Evolutionary conservation across 306 rosid genomes (phyloP), one percentile per base, ranked within the genome.

Genomic region (Sindora glabra): DNA sequence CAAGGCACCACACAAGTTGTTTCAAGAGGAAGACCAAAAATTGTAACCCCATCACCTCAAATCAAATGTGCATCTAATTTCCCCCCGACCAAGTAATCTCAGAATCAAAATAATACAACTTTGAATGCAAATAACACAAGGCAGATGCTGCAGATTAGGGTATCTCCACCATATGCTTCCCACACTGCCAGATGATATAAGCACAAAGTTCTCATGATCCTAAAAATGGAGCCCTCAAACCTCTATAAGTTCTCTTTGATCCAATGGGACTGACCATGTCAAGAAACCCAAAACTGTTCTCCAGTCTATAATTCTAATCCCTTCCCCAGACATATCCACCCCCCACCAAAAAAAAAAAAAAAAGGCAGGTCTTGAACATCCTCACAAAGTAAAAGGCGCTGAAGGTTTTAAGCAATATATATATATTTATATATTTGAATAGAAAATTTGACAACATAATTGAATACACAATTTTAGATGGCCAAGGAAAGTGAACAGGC

Each of bases 401-500:
- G 40, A 40, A 58, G 4, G 9, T 22, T 25, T 40, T 49, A 14
- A 25, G 50, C 38, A 58, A 41, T 40, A n/a, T n/a, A n/a, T n/a
- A n/a, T n/a, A n/a, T n/a, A n/a, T n/a, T n/a, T n/a, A n/a, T n/a
- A n/a, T n/a, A n/a, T n/a, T n/a, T n/a, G n/a, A n/a, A n/a, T n/a
- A n/a, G n/a, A n/a, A n/a, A n/a, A n/a, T n/a, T n/a, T n/a, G 34
- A 29, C 34, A 29, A 29, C 3, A 27, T 3, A 27, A 22, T 24
- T 55, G 11, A 27, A 50, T 50, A 38, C 39, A 69, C 13, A 22
- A 52, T 24, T 40, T n/a, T 30, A 30, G 40, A 52, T 46, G 39
- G 17, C 62, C 56, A 69, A 42, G 62, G 21, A 51, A 59, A 49
- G 27, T 27, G 37, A 48, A 64, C 33, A 68, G 2, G 19, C 37